These are phyloP conservation scores for Apocynum venetum DNA, from an alignment of 257 asterid species.

Conservation along the genomic window DNA sequence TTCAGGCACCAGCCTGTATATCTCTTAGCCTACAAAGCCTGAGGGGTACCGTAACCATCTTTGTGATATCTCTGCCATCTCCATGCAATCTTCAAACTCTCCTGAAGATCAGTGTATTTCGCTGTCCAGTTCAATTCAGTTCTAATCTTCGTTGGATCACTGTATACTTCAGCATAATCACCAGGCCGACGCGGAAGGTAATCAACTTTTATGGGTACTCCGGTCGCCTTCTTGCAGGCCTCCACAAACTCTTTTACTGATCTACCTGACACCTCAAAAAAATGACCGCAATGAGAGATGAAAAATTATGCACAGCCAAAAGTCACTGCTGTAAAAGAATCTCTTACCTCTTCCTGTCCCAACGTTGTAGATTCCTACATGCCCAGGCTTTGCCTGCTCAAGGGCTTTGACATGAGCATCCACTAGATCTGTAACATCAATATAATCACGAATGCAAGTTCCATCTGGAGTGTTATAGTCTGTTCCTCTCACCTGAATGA, in stretches of 20 bases:
- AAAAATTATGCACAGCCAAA: not conserved
- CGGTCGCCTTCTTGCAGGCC: slow-evolving; percentile 92
- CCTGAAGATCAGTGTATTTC: slow-evolving; percentile 53
- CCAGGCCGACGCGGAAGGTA: slow-evolving; percentile 89
- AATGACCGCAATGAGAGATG: not conserved
- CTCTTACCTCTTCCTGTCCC: slow-evolving; percentile 81
- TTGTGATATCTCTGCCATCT: slow-evolving; percentile 90
- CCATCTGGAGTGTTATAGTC: slow-evolving; percentile 81
- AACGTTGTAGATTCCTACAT: slow-evolving; percentile 77
- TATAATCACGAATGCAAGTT: slow-evolving; percentile 82
- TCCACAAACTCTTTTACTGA: slow-evolving; percentile 94
- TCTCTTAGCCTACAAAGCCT: not conserved
- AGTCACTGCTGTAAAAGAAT: not conserved
- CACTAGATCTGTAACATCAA: slow-evolving; percentile 84
- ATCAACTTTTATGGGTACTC: slow-evolving; percentile 69
- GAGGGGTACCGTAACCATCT: slow-evolving; percentile 47
- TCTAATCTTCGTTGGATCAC: slow-evolving; percentile 72
- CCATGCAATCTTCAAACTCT: slow-evolving; percentile 80
- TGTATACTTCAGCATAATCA: slow-evolving; percentile 90
- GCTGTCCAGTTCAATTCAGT: slow-evolving; percentile 90
- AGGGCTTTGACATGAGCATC: slow-evolving; percentile 95
- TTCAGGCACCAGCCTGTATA: not conserved
- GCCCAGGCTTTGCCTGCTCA: slow-evolving; percentile 62
- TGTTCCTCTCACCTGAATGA: slow-evolving; percentile 74
- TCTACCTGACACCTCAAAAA: slow-evolving; percentile 47